Base-by-base conservation (phyloP, 495 filamentous ascomycete species). In the Aspergillus asperescens region DNA sequence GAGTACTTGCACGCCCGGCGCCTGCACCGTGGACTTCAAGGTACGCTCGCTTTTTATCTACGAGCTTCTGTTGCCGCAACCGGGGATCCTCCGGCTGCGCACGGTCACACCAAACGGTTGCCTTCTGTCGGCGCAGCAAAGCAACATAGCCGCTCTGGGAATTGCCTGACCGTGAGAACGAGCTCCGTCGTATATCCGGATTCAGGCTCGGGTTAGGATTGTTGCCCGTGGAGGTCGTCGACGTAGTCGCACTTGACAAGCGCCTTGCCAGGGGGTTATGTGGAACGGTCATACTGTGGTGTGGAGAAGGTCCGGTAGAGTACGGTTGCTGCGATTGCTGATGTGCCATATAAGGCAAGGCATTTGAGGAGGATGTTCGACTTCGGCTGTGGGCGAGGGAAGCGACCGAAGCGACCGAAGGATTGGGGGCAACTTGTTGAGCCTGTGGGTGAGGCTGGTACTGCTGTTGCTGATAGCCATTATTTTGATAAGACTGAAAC, bases 31-130 rank as follows among this genome's bases (percentile, higher is more conserved):
- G 77, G 20, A 97, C 81, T 69, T 97, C 92, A 53, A 83, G 81
- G 38, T 83, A 83, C 2, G 94, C 94, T 43, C 89, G 74, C 69
- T 85, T 79, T 72, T 92, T 95, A 45, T 90, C 94, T 2, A 81
- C 82, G 51, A 85, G 78, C 60, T 94, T 88, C 59, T 87, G 81
- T 20, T 88, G 89, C 5, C 85, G 67, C 48, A 95, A 64, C 19
- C 89, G 78, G 8, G 94, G 88, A 69, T 99, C 94, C 69, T 97
- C 90, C 44, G 86, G 81, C 61, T 99, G 93, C 12, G 90, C 81
- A 47, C 91, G 90, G 58, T 97, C 94, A 69, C 92, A 96, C 93
- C 93, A 99, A 7, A 99, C 93, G 0, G 93, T 99, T 24, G 89
- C 93, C 64, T 97, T 99, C 63, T 99, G 93, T 59, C 89, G 89